Evolutionary conservation across 2,329 filamentous ascomycete genomes (phyloP), one percentile per base, ranked within the genome.

Genomic region (Pseudogymnoascus sp.): DNA sequence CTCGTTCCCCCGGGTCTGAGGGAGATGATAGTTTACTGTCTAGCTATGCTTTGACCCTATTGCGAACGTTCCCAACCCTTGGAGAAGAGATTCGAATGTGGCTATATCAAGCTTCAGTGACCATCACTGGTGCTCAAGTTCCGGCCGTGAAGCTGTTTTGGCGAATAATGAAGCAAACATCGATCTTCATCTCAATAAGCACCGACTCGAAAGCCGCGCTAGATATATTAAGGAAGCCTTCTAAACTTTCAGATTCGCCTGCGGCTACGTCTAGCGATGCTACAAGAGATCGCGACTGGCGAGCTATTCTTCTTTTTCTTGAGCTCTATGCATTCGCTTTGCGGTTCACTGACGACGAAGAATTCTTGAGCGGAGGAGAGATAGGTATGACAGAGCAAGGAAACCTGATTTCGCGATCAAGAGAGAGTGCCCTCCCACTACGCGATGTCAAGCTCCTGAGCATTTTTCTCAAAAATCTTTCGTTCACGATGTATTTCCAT

Each of bases 81-180:
- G 87, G 87, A 3, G 92, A 97, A 70, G 92, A 97, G 64, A 95
- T 97, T 64, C 88, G 92, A 22, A 96, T 97, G 91, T 93, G 91
- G 77, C 79, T 97, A 0, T 97, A 94, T 71, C 81, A 94, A 41
- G 90, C 91, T 0, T 72, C 71, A 66, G 65, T 76, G 63, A 68
- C 61, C 19, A 66, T 64, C n/a, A 62, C 65, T 7, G 64, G 66
- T 7, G 66, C 63, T 64, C 76, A 71, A 64, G 71, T 87, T 7
- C 88, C 90, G 0, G 86, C 89, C 0, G 86, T 93, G 63, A 87
- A 88, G 67, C 96, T 91, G 70, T 90, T 97, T 67, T 97, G 94
- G 91, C 82, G 88, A 61, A 84, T 84, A 28, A 80, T 84, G 58
- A 80, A 78, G 64, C 75, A 75, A 19, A 87, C 84, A 12, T 76